A percentile compares a stretch with the other conserved stretches of the same genome.
phyloP scores from a whole-genome alignment of 371 early-diverging fungal species.

The Apophysomyces ossiformis region DNA sequence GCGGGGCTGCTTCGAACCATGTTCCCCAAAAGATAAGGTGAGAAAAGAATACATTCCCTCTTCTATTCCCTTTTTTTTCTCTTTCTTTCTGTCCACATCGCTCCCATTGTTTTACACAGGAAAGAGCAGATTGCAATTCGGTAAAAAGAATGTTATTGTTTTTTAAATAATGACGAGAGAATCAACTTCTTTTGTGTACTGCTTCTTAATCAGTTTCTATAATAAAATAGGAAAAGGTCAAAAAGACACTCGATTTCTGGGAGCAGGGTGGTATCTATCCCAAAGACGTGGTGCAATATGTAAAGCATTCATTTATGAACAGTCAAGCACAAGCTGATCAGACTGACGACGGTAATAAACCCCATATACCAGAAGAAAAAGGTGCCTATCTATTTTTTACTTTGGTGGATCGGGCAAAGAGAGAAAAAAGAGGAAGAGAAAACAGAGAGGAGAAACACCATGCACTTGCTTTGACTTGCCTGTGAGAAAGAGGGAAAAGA shows the following conservation, averaged over 20 bases:
- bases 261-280: constrained; percentile 50
- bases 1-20: constrained; percentile 38
- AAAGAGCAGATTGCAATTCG: too few relatives aligned
- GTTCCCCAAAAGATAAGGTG: constrained; percentile 54
- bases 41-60: constrained; percentile 9
- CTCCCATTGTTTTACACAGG: too few relatives aligned
- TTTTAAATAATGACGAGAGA: background rate
- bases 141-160: too few relatives aligned
- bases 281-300: constrained; percentile 42
- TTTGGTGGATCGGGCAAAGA: constrained; percentile 13
- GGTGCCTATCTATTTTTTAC: background rate
- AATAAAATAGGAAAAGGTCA: constrained; percentile 56
- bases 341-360: constrained; percentile 29
- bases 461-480: constrained; percentile 15
- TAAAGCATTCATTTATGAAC: constrained; percentile 43
- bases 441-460: background rate
- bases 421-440: constrained; percentile 16
- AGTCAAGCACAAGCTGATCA: constrained; percentile 9
- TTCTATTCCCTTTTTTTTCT: background rate
- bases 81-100: too few relatives aligned
- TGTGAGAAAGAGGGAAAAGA: constrained; percentile 2
- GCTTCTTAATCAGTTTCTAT: constrained; percentile 16
- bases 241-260: constrained; percentile 60
- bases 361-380: constrained; percentile 18
- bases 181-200: constrained; percentile 11